Evolutionary conservation across 2,329 filamentous ascomycete species (phyloP).

Genomic region (Ophiostoma tasmaniense): DNA sequence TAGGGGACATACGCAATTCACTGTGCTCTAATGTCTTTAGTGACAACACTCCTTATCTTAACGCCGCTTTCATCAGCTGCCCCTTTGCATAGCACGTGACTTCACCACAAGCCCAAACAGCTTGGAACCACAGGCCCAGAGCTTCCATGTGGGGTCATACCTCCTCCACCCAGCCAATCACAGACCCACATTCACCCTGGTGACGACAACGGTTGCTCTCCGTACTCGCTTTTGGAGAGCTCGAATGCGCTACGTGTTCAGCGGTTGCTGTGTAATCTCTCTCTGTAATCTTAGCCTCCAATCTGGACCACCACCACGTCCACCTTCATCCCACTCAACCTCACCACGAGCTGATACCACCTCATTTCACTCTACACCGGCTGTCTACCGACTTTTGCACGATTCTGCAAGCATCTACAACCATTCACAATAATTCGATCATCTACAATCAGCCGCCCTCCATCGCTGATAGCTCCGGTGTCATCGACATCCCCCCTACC

Average conservation of each 20-base stretch:
- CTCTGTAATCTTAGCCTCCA: neutral
- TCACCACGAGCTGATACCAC: neutral
- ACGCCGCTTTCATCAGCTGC: neutral
- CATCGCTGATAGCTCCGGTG: neutral
- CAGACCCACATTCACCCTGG: neutral
- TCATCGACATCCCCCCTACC: neutral
- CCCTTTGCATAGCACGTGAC: neutral
- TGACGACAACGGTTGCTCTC: conserved; percentile 12
- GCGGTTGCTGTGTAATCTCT: conserved; percentile 3
- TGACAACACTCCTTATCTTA: neutral
- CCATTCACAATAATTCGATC: neutral
- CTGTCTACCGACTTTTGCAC: neutral
- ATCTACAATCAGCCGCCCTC: neutral
- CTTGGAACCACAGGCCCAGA: neutral
- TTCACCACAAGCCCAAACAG: neutral
- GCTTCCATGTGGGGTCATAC: neutral
- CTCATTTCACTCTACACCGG: neutral
- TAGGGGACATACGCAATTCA: neutral
- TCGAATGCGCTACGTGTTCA: conserved; percentile 13
- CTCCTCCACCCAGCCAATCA: neutral
- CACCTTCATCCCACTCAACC: neutral
- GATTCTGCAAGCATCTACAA: neutral
- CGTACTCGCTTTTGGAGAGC: conserved; percentile 1
- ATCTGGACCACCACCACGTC: neutral
- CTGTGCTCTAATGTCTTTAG: neutral